Conservation (phyloP, 139 green algal species). For the Choricystis sp. region DNA sequence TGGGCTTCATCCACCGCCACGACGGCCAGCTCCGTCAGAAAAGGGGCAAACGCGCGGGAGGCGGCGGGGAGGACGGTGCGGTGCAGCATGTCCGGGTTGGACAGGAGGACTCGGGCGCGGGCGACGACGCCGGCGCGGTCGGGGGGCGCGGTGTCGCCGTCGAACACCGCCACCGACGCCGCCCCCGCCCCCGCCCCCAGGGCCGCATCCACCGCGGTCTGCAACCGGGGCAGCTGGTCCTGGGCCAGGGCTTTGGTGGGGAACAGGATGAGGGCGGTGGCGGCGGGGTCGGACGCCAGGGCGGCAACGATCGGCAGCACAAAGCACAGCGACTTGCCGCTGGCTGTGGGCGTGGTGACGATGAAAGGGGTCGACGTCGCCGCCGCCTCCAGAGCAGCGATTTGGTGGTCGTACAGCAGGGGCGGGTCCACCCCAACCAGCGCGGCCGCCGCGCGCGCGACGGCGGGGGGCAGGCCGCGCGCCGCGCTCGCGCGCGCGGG, state of each 20-base stretch:
- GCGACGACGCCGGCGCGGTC: not conserved
- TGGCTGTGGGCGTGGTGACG: slow-evolving; percentile 76
- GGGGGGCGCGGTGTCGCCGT: not conserved
- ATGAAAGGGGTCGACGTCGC: slow-evolving; percentile 36
- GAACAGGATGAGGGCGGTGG: slow-evolving; percentile 78
- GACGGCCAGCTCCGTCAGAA: slow-evolving; percentile 56
- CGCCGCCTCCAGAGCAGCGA: not conserved
- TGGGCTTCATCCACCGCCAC: slow-evolving; percentile 89
- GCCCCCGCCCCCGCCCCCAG: slow-evolving; percentile 21
- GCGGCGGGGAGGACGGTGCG: slow-evolving; percentile 1
- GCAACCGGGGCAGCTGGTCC: slow-evolving; percentile 1
- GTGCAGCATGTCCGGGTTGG: slow-evolving; percentile 98
- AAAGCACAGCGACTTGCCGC: slow-evolving; percentile 88
- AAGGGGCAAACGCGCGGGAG: not conserved
- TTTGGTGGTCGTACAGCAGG: not conserved
- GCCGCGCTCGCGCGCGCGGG: too few species aligned
- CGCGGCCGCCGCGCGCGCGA: too few species aligned
- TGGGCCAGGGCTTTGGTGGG: slow-evolving; percentile 75
- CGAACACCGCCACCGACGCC: slow-evolving; percentile 26
- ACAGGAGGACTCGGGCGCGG: slow-evolving; percentile 55
- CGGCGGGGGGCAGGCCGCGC: too few species aligned
- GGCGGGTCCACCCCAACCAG: not conserved
- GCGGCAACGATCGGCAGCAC: slow-evolving; percentile 56
- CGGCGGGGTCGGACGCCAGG: slow-evolving; percentile 23
- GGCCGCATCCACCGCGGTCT: not conserved